Base-by-base conservation (phyloP, 129 eudicot species). In the Pittosporum tobira region DNA sequence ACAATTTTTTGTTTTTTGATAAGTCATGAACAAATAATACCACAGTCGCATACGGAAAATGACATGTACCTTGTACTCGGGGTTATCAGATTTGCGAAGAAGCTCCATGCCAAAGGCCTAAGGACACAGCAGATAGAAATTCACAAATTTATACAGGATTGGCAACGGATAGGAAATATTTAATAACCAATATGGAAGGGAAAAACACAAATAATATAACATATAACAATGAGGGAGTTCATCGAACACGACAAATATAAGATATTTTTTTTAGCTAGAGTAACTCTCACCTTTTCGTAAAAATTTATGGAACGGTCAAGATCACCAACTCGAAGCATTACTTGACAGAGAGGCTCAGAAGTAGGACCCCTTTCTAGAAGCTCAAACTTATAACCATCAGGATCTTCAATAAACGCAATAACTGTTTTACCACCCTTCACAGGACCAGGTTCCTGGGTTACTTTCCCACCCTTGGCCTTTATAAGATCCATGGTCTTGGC, bases 91-190 rank as follows among this genome's bases (percentile, higher is more conserved):
- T 55, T 59, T 77, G 66, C 94, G 89, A 20, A 91, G 82, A 59
- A 91, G 96, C 78, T 86, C 98, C 98, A 91, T 91, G 57, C 98
- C 98, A 72, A 59, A 91, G 48, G 96, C 98, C 98, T 91, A 51
- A 47, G 26, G 49, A 69, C 6, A 65, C n/a, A 62, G 12, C 26
- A 1, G 18, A 64, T 34, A 25, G 9, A 60, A 9, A 40, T 37
- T 64, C 49, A 59, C 15, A 68, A 48, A 13, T 47, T 47, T 10
- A 48, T 34, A 36, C 25, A 57, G 51, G 57, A 31, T 30, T 16
- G 34, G n/a, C 6, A 57, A 2, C 51, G 27, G 52, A 27, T 20
- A 57, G 14, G 37, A 72, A 13, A 65, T n/a, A 55, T 26, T 54
- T 8, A 1, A 26, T 19, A 5, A 49, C 48, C 9, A 21, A 51